Evolutionary conservation across 2,329 filamentous ascomycete genomes (phyloP), one percentile per base, ranked within the genome.

Genomic region (Ophiostoma sp.): DNA sequence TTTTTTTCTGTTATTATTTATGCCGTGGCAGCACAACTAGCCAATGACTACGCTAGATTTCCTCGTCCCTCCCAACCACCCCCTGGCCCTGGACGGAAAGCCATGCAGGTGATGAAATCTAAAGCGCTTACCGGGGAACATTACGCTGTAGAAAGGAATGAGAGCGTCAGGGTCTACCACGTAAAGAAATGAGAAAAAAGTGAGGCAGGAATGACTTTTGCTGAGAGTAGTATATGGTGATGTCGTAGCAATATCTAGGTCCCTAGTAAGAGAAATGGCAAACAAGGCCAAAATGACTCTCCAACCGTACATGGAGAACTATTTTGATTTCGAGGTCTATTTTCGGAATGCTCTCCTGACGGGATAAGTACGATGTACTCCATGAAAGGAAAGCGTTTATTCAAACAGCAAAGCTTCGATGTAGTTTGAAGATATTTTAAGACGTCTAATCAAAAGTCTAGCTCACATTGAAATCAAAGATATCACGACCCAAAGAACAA

Each of bases 91-190:
- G 11, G 36, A 42, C 36, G 61, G 61, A 66, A 66, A 45, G 36
- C 61, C 42, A 69, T 69, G 66, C 66, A 50, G 68, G 68, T 70
- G 68, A 70, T 12, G 68, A 57, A 39, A 57, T 57, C 48, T 33
- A 70, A 25, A n/a, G 68, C 68, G 68, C 68, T 70, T 70, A 70
- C 48, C 48, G 19, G 48, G 48, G 33, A 69, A 66, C 61, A 42
- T 28, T 28, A 28, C 36, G 2, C 36, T 22, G 61, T 17, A 25
- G 0, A 25, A 55, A 28, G 7, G 22, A 22, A 45, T 28, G 6
- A 69, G 28, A 52, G 3, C 11, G 9, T 33, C 63, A 25, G 19
- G 28, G 55, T 25, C 50, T 48, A 55, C 12, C 12, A 17, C 55
- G 15, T 36, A 42, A 42, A 63, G 59, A 39, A 45, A 31, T 50